Evolutionary conservation across 2,329 filamentous ascomycete species (phyloP).

Genomic region (Trichoderma atrobrunneum): DNA sequence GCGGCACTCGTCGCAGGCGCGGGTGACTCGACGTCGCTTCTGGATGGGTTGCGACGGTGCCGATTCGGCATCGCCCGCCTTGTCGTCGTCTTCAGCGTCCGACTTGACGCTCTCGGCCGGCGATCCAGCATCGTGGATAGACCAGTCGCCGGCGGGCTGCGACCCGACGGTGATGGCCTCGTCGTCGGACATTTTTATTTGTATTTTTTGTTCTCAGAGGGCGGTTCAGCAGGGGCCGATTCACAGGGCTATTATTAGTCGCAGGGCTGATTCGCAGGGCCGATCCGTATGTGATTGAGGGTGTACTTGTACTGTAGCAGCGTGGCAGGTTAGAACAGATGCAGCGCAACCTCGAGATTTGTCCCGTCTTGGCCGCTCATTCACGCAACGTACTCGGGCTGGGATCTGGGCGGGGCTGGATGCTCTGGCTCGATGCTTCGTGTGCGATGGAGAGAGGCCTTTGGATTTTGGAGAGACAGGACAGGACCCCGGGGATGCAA

Average conservation of each 20-base stretch:
- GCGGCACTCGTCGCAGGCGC: conserved; percentile 79
- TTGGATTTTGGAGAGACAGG: conserved; percentile 15
- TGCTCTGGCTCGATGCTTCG: not conserved
- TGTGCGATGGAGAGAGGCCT: conserved; percentile 18
- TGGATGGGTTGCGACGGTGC: conserved; percentile 59
- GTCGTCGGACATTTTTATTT: conserved; percentile 38
- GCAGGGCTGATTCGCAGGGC: conserved; percentile 4
- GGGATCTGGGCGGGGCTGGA: conserved; percentile 6
- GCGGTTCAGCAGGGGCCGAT: conserved; percentile 25
- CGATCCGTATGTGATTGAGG: conserved; percentile 6
- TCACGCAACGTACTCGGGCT: conserved; percentile 1
- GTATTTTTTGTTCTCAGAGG: conserved; percentile 28
- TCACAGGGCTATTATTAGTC: conserved; percentile 22
- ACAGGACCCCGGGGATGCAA: conserved; percentile 29
- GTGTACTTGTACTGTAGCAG: not conserved
- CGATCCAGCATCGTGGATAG: conserved; percentile 36
- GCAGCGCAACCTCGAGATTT: not conserved
- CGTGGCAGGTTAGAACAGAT: not conserved
- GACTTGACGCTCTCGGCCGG: conserved; percentile 45
- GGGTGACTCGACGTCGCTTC: conserved; percentile 73
- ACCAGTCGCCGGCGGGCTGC: conserved; percentile 37
- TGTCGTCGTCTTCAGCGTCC: conserved; percentile 40
- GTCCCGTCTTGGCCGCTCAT: not conserved
- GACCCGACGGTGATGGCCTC: conserved; percentile 34
- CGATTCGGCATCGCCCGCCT: conserved; percentile 33